Percentiles rank a stretch among this genome's conserved stretches.
phyloP scores from a whole-genome alignment of 2,329 filamentous ascomycete species.

The Sporothrix protearum region DNA sequence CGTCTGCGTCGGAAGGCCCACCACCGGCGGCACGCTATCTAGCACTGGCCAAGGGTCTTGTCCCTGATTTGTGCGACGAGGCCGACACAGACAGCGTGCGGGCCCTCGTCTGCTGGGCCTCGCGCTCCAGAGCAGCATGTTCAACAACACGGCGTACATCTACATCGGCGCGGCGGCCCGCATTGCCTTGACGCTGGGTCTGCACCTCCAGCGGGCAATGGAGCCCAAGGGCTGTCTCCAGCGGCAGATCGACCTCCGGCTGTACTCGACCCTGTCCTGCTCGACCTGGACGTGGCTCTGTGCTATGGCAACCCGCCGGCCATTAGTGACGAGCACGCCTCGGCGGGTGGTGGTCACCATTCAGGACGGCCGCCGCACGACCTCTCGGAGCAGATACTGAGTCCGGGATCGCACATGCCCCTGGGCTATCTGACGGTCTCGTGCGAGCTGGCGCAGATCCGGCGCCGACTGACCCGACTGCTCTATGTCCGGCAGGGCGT shows the following conservation, averaged over 20 bases:
- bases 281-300: constrained; percentile 32
- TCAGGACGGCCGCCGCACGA: constrained; percentile 19
- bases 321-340: constrained; percentile 29
- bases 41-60: constrained; percentile 31
- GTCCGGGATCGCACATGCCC: constrained; percentile 32
- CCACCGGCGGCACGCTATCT: constrained; percentile 30
- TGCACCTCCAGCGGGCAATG: constrained; percentile 30
- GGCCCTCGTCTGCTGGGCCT: constrained; percentile 32
- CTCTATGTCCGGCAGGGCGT: constrained; percentile 24
- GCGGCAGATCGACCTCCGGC: constrained; percentile 30
- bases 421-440: constrained; percentile 31
- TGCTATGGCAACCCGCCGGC: constrained; percentile 32
- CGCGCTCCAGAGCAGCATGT: constrained; percentile 31
- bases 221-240: constrained; percentile 30
- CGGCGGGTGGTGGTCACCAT: not conserved
- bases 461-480: constrained; percentile 28
- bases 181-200: constrained; percentile 32
- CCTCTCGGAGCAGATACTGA: constrained; percentile 31
- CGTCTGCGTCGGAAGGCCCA: not conserved
- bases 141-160: constrained; percentile 32
- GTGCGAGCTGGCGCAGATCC: constrained; percentile 30
- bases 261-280: constrained; percentile 32
- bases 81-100: constrained; percentile 32
- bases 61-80: constrained; percentile 31
- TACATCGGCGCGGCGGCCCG: constrained; percentile 32